These are phyloP conservation scores for Epichloe sibirici DNA, from an alignment of 2,329 filamentous ascomycete species.

Conservation along the genomic window DNA sequence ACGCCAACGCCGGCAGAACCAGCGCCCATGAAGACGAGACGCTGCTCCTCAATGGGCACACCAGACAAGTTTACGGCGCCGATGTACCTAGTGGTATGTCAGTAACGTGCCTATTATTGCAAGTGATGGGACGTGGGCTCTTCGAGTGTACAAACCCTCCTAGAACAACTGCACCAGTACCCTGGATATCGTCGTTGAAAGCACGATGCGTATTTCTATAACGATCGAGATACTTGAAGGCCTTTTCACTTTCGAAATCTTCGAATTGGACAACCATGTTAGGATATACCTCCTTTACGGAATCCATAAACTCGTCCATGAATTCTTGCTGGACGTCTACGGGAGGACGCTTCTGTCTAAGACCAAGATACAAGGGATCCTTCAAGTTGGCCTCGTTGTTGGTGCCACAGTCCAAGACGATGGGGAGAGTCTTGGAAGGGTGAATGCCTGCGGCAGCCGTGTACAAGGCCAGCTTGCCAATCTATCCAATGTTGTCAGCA, in stretches of 20 bases:
- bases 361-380: conserved; percentile 77
- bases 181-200: conserved; percentile 99
- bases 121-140: conserved; percentile 2
- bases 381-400: conserved; percentile 53
- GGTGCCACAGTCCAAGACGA: conserved; percentile 55
- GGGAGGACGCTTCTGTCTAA: conserved; percentile 69
- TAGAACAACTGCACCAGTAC: conserved; percentile 88
- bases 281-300: conserved; percentile 61
- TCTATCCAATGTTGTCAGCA: conserved; percentile 25
- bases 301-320: conserved; percentile 94
- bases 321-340: conserved; percentile 75
- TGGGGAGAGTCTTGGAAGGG: conserved; percentile 68
- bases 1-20: conserved; percentile 94
- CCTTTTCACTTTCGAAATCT: conserved; percentile 86
- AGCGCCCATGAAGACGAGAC: conserved; percentile 90
- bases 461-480: conserved; percentile 92
- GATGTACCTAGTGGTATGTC: conserved; percentile 51
- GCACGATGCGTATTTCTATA: conserved; percentile 84
- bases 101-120: conserved; percentile 22
- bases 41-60: conserved; percentile 78
- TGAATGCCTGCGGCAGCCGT: conserved; percentile 91
- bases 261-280: conserved; percentile 80
- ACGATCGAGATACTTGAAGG: conserved; percentile 83
- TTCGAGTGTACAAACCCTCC: conserved; percentile 47
- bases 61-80: conserved; percentile 72